phyloP scores from a whole-genome alignment of 2,329 filamentous ascomycete genomes.

The Cladosporium sp. region DNA sequence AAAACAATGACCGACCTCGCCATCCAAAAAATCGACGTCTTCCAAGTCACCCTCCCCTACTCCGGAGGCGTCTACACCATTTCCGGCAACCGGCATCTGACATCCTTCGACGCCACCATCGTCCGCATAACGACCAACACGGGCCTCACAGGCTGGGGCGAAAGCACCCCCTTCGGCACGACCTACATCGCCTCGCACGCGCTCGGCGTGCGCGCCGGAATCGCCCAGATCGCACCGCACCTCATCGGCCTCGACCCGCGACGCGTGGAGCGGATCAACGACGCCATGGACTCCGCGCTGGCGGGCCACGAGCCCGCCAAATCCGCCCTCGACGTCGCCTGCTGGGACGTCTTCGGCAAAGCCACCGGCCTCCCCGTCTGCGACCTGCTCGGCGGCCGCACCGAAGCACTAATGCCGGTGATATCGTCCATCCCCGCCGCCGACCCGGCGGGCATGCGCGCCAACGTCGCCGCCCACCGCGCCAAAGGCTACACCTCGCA shows the following conservation, averaged over 20 bases:
- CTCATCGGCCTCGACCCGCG: constrained; percentile 26
- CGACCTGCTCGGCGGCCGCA: constrained; percentile 25
- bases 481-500: constrained; percentile 14
- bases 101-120: constrained; percentile 25
- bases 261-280: constrained; percentile 27
- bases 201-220: constrained; percentile 23
- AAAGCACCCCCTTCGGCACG: constrained; percentile 25
- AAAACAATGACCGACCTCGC: too few species aligned
- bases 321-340: constrained; percentile 19
- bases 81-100: constrained; percentile 20
- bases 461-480: constrained; percentile 12
- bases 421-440: constrained; percentile 15
- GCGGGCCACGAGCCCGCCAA: constrained; percentile 25
- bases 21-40: constrained; percentile 21
- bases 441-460: constrained; percentile 14
- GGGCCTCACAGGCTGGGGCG: constrained; percentile 26
- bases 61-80: constrained; percentile 19
- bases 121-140: constrained; percentile 22
- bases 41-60: constrained; percentile 23
- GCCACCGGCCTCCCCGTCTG: constrained; percentile 24
- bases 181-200: constrained; percentile 24
- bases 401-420: constrained; percentile 14
- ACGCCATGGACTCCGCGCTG: constrained; percentile 26
- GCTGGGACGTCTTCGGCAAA: constrained; percentile 27
- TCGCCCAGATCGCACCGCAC: constrained; percentile 24